Percentiles rank a stretch among this genome's conserved stretches.
Evolutionary conservation across 73 alveolate species (phyloP).

Genomic region (Stentor roeselii): DNA sequence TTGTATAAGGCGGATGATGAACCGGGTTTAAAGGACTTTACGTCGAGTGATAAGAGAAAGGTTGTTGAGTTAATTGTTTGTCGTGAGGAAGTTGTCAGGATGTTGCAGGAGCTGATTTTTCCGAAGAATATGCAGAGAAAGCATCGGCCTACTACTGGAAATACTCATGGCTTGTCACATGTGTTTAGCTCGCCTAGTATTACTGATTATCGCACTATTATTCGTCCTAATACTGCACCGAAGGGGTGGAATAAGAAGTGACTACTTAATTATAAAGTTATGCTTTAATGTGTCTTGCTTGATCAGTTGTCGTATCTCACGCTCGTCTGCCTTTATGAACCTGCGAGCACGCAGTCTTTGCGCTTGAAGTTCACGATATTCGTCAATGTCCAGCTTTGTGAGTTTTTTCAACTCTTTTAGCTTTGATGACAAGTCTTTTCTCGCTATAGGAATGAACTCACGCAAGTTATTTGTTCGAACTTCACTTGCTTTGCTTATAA

Average conservation of each 20-base stretch:
- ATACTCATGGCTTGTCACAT: slow-evolving; percentile 6
- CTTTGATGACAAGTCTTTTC: background rate
- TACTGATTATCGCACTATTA: background rate
- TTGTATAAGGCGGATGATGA: background rate
- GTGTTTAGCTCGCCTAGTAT: slow-evolving; percentile 13
- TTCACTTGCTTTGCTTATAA: too few species aligned
- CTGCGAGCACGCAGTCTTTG: background rate
- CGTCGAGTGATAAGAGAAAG: background rate
- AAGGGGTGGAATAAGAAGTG: slow-evolving; percentile 5
- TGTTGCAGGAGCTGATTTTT: background rate
- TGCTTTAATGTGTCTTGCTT: too few species aligned
- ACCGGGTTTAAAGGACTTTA: background rate
- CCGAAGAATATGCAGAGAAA: background rate
- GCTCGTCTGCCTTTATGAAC: background rate
- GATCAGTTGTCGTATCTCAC: background rate
- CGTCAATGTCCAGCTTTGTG: background rate
- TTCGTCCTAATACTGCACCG: slow-evolving; percentile 14
- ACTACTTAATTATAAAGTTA: too few species aligned
- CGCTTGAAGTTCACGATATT: background rate
- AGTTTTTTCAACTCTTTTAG: too few species aligned
- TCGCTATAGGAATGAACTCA: background rate
- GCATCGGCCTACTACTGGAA: background rate
- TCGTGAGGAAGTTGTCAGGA: background rate
- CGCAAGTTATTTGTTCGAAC: too few species aligned
- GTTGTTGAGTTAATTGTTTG: background rate